Conservation (phyloP, 2,329 filamentous ascomycete species). For the Exophiala sideris region DNA sequence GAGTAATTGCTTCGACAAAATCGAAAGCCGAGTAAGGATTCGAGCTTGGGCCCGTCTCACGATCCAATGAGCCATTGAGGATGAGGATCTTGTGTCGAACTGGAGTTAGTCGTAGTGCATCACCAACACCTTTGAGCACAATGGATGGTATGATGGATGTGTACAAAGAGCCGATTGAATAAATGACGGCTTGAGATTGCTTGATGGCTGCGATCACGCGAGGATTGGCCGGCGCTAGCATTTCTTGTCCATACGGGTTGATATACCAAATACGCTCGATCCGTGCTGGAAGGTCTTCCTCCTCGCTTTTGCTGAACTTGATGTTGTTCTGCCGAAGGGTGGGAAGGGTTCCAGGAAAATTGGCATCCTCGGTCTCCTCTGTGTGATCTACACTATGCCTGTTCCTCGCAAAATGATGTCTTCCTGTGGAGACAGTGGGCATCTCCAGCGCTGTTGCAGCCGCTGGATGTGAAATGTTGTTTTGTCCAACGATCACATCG, state of each 20-base stretch:
- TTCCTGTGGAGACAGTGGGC: conserved; percentile 32
- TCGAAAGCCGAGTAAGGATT: conserved; percentile 69
- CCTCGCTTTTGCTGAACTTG: conserved; percentile 76
- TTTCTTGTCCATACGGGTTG: conserved; percentile 97
- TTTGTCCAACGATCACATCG: conserved; percentile 80
- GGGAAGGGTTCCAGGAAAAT: conserved; percentile 64
- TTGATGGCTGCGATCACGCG: conserved; percentile 69
- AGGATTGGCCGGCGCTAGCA: conserved; percentile 77
- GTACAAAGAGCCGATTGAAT: conserved; percentile 91
- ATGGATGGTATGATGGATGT: conserved; percentile 83
- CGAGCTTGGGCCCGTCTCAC: conserved; percentile 73
- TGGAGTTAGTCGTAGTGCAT: conserved; percentile 54
- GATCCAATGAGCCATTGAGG: conserved; percentile 77
- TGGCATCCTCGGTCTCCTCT: conserved; percentile 40
- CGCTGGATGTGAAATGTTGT: conserved; percentile 83
- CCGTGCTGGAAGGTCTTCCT: conserved; percentile 73
- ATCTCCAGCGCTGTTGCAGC: conserved; percentile 23
- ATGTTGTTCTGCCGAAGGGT: conserved; percentile 78
- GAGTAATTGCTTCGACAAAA: conserved; percentile 76
- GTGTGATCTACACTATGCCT: conserved; percentile 31
- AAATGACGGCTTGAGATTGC: conserved; percentile 68
- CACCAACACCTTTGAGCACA: conserved; percentile 71
- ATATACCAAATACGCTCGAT: conserved; percentile 93
- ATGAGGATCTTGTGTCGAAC: conserved; percentile 72
- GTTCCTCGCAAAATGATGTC: conserved; percentile 32